These are phyloP conservation scores for Entamoeba moshkovskii DNA, from an alignment of 208 protist species.

Conservation along the genomic window DNA sequence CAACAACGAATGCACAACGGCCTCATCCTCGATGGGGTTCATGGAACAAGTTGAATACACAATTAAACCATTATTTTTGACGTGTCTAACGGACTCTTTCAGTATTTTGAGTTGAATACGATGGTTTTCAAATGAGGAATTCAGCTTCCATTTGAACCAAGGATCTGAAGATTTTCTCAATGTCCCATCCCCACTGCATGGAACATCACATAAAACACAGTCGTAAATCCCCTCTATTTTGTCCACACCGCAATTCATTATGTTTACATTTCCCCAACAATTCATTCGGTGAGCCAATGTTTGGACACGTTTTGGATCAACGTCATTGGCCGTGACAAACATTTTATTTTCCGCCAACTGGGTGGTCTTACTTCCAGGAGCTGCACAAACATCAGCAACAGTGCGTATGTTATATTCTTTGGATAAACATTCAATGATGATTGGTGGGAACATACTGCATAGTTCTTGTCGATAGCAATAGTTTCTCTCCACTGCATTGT, in stretches of 20 bases:
- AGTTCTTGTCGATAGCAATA: too few relatives aligned
- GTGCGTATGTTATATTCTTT: too few relatives aligned
- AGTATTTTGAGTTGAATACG: conserved; percentile 60
- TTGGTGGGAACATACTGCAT: too few relatives aligned
- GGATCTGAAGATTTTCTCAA: conserved; percentile 64
- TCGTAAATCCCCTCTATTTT: conserved; percentile 39
- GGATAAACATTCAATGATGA: too few relatives aligned
- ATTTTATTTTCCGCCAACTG: conserved; percentile 42
- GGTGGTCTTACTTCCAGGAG: conserved; percentile 59
- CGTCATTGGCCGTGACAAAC: conserved; percentile 57
- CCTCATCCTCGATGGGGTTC: conserved; percentile 82
- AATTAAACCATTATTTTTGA: conserved; percentile 58
- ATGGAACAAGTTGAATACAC: conserved; percentile 86
- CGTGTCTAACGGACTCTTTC: conserved; percentile 24
- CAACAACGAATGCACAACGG: conserved; percentile 66
- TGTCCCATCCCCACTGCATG: conserved; percentile 79
- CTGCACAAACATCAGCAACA: conserved; percentile 65
- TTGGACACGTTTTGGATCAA: conserved; percentile 50
- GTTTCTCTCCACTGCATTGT: too few relatives aligned
- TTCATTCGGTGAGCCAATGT: conserved; percentile 48
- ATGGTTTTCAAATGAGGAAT: conserved; percentile 60
- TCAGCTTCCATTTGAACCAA: conserved; percentile 58
- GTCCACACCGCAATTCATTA: conserved; percentile 42
- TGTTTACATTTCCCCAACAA: conserved; percentile 42
- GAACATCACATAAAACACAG: conserved; percentile 72